Conservation (phyloP, 495 filamentous ascomycete genomes). For the Talaromyces adpressus region DNA sequence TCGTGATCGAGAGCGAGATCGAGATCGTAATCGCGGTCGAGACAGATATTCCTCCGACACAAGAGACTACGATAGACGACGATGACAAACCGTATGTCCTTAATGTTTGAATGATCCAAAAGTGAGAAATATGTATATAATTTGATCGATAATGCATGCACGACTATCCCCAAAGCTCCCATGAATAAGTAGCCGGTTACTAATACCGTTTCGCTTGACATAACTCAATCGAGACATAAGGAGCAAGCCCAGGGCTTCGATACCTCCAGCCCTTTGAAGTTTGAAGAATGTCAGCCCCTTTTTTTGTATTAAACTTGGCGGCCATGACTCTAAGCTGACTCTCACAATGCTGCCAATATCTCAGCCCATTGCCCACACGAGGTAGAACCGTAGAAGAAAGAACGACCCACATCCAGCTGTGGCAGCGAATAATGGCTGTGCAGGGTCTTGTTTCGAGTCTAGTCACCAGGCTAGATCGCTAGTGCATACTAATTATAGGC, state of each 20-base stretch:
- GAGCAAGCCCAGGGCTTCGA: neutral
- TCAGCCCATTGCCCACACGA: neutral
- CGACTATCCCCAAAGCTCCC: neutral
- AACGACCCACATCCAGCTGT: neutral
- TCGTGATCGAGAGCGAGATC: conserved; percentile 11
- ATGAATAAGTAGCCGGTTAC: neutral
- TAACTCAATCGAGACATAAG: neutral
- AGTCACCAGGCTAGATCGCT: neutral
- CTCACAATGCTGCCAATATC: neutral
- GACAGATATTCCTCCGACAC: conserved; percentile 10
- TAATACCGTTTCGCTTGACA: neutral
- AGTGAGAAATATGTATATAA: neutral
- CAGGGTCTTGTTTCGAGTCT: neutral
- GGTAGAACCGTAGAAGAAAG: neutral
- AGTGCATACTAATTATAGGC: conserved; percentile 3
- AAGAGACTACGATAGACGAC: conserved; percentile 11
- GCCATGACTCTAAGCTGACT: neutral
- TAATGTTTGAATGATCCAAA: neutral
- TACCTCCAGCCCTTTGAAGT: neutral
- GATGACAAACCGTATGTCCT: conserved; percentile 11
- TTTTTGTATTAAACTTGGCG: neutral
- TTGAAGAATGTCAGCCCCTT: neutral
- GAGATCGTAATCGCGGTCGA: conserved; percentile 26
- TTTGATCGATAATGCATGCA: neutral
- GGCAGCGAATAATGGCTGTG: neutral